Evolutionary conservation across 129 eudicot genomes (phyloP).

Genomic region (Gnaphalium uliginosum): DNA sequence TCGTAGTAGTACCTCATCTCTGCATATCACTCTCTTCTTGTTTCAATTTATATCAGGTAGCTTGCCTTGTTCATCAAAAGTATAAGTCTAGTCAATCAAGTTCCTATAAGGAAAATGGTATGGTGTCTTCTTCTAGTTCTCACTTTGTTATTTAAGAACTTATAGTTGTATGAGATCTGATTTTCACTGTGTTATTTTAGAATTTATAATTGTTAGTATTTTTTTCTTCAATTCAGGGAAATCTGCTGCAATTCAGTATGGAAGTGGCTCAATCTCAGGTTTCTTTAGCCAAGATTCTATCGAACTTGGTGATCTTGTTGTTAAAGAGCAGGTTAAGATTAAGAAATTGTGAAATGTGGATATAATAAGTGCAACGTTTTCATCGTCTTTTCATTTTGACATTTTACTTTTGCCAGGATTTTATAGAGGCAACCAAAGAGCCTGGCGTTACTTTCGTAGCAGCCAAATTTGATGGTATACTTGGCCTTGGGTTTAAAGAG

Average conservation of each 20-base stretch:
- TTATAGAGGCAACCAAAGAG: constrained; percentile 57
- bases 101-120: constrained; percentile 52
- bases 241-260: constrained; percentile 48
- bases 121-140: constrained; percentile 8
- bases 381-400: background rate
- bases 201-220: background rate
- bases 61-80: constrained; percentile 51
- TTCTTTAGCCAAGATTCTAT: constrained; percentile 58
- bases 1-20: background rate
- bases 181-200: background rate
- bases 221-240: constrained; percentile 37
- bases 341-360: background rate
- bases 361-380: constrained; percentile 10
- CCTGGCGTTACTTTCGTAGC: constrained; percentile 43
- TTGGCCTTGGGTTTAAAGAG: constrained; percentile 63
- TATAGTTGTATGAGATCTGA: background rate
- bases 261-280: constrained; percentile 56
- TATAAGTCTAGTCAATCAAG: constrained; percentile 57
- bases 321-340: constrained; percentile 50
- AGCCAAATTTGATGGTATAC: constrained; percentile 61
- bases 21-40: background rate
- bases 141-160: background rate
- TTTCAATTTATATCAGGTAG: background rate
- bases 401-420: constrained; percentile 37
- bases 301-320: constrained; percentile 49